Evolutionary conservation across 1,284 basidiomycete genomes (phyloP).

Genomic region (Phellopilus nigrolimitatus): DNA sequence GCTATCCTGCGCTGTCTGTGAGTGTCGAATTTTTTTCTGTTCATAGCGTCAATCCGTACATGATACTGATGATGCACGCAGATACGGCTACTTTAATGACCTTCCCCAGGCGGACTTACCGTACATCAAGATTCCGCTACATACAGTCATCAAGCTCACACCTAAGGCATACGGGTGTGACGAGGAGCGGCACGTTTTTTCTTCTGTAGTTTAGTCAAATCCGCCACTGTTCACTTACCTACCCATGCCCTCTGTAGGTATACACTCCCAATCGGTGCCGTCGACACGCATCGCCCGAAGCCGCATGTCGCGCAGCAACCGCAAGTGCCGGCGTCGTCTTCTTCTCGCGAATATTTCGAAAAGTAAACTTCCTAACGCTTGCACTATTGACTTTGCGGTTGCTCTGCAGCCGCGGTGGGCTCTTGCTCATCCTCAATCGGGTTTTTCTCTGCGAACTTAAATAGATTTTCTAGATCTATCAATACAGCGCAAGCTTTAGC

Average conservation of each 20-base stretch:
- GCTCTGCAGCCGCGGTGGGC: too few species aligned
- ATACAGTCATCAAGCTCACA: conserved; percentile 97
- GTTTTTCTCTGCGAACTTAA: too few species aligned
- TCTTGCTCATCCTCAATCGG: too few species aligned
- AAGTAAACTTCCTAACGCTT: too few species aligned
- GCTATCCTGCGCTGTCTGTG: conserved; percentile 88
- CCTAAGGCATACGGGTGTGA: conserved; percentile 99
- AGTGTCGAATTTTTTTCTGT: conserved; percentile 28
- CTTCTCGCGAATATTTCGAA: conserved; percentile 29
- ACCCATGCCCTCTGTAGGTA: conserved; percentile 45
- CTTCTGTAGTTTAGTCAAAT: neutral
- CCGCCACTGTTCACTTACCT: neutral
- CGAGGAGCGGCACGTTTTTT: conserved; percentile 72
- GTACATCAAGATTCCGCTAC: conserved; percentile 95
- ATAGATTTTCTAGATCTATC: too few species aligned
- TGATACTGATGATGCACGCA: conserved; percentile 26
- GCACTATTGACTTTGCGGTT: too few species aligned
- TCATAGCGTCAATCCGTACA: neutral
- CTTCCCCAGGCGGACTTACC: conserved; percentile 91
- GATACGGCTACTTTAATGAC: conserved; percentile 94
- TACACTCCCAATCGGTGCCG: conserved; percentile 83
- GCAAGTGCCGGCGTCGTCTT: conserved; percentile 21
- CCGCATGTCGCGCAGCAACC: conserved; percentile 42
- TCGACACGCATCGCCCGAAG: conserved; percentile 93
- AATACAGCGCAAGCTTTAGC: too few species aligned